A percentile compares a stretch with the other conserved stretches of the same genome.
phyloP scores from a whole-genome alignment of 2,329 filamentous ascomycete species.

The Cladorrhinum sp. region DNA sequence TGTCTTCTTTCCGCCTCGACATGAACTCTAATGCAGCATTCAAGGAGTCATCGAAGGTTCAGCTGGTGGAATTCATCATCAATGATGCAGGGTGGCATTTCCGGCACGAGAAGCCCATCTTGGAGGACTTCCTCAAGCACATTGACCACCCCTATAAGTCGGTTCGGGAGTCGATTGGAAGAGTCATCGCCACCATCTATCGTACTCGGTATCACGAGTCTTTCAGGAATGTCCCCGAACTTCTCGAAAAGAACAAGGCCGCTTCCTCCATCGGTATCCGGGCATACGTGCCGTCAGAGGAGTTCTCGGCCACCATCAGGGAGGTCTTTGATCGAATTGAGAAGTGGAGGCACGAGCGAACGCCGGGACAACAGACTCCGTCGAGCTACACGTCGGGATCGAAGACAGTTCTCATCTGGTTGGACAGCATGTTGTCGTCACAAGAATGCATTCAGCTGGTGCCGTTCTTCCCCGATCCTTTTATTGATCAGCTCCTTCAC shows the following conservation, averaged over 20 bases:
- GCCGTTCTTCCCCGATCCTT: constrained; percentile 82
- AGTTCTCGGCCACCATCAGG: constrained; percentile 69
- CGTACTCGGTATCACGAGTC: constrained; percentile 93
- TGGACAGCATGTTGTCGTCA: constrained; percentile 85
- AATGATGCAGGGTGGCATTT: constrained; percentile 95
- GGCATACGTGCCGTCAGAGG: constrained; percentile 74
- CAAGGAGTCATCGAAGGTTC: constrained; percentile 96
- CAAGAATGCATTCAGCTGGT: constrained; percentile 90
- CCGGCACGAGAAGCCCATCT: constrained; percentile 80
- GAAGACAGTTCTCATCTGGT: constrained; percentile 93
- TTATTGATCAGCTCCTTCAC: constrained; percentile 90
- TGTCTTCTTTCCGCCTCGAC: constrained; percentile 84
- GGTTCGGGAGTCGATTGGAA: constrained; percentile 89
- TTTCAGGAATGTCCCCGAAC: constrained; percentile 71
- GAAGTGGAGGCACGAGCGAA: constrained; percentile 79
- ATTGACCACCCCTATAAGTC: constrained; percentile 98
- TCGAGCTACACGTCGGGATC: constrained; percentile 93
- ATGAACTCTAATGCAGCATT: constrained; percentile 96
- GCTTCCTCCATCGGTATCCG: constrained; percentile 79
- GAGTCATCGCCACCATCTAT: constrained; percentile 83
- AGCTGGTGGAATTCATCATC: constrained; percentile 83
- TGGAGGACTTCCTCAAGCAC: constrained; percentile 84
- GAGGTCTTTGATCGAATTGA: constrained; percentile 78
- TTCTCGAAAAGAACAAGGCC: constrained; percentile 75
- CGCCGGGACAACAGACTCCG: constrained; percentile 85